phyloP scores from a whole-genome alignment of 2,329 filamentous ascomycete genomes.

The Beauveria australis region DNA sequence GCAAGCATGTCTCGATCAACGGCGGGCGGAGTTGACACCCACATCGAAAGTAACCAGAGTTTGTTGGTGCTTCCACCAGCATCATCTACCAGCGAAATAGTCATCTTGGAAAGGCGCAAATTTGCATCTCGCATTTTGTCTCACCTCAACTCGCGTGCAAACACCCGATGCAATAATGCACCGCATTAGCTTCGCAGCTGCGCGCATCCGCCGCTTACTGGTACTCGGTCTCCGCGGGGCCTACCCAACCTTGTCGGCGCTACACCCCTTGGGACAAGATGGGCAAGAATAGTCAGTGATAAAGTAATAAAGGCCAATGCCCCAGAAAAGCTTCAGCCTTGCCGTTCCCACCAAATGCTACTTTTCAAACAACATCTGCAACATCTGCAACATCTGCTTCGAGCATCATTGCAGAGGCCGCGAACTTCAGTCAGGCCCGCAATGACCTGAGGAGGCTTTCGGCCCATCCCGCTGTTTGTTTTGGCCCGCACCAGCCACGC shows the following conservation, averaged over 20 bases:
- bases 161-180: not conserved
- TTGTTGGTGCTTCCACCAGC: not conserved
- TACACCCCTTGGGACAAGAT: not conserved
- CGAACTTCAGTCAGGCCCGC: not conserved
- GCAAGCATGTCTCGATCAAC: not conserved
- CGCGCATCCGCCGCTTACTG: not conserved
- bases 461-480: not conserved
- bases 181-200: not conserved
- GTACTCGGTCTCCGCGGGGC: slow-evolving; percentile 3
- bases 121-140: not conserved
- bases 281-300: not conserved
- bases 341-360: not conserved
- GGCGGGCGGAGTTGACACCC: not conserved
- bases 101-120: not conserved
- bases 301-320: not conserved
- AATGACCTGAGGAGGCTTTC: not conserved
- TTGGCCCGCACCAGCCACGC: not conserved
- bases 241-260: not conserved
- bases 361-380: not conserved
- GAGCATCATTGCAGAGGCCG: not conserved
- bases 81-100: not conserved
- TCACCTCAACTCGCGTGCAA: not conserved
- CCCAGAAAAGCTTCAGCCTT: not conserved
- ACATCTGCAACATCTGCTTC: not conserved
- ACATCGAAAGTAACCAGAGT: not conserved